Conservation (phyloP, 2,329 filamentous ascomycete genomes). For the Pyrenochaeta sp. region DNA sequence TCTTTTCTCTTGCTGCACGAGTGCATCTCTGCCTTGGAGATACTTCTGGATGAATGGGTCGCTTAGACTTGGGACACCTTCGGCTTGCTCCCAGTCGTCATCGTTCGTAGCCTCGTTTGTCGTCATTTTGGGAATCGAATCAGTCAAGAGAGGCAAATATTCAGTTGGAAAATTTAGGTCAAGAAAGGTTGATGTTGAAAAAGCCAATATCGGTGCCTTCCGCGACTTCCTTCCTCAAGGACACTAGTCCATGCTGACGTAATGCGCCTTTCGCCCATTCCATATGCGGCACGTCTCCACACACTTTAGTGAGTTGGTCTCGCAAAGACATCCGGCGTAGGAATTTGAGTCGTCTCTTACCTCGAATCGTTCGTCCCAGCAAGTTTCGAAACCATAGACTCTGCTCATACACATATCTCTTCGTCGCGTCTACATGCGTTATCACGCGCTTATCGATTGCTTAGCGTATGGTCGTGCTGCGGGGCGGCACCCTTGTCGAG, state of each 20-base stretch:
- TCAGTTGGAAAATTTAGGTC: background rate
- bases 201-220: slow-evolving; percentile 23
- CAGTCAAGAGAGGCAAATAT: background rate
- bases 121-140: slow-evolving; percentile 27
- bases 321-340: background rate
- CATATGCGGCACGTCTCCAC: slow-evolving; percentile 9
- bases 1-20: slow-evolving; percentile 83
- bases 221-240: slow-evolving; percentile 31
- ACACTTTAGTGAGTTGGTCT: background rate
- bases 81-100: slow-evolving; percentile 51
- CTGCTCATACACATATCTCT: background rate
- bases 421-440: slow-evolving; percentile 17
- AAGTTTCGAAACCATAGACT: background rate
- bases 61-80: slow-evolving; percentile 54
- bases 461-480: slow-evolving; percentile 20
- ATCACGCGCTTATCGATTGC: slow-evolving; percentile 34
- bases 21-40: slow-evolving; percentile 74
- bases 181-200: slow-evolving; percentile 4
- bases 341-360: background rate
- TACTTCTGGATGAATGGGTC: slow-evolving; percentile 88
- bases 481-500: slow-evolving; percentile 18
- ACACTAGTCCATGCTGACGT: slow-evolving; percentile 32
- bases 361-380: background rate
- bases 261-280: slow-evolving; percentile 11
- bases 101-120: slow-evolving; percentile 33